These are phyloP conservation scores for Tremellales sp. DNA, from an alignment of 1,284 basidiomycete species.

Conservation along the genomic window DNA sequence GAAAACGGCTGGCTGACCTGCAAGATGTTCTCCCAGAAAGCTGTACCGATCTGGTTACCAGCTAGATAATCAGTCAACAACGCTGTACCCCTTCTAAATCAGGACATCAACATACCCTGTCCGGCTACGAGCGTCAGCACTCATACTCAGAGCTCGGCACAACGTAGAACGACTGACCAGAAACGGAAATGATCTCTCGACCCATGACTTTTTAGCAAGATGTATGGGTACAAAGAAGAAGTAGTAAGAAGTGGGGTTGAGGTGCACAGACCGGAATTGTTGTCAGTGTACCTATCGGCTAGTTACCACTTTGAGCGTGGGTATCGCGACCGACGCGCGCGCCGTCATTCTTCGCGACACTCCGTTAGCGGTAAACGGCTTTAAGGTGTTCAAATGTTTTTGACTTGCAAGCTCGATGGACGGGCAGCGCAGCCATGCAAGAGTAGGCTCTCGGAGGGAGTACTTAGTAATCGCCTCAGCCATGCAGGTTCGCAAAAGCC, in stretches of 20 bases:
- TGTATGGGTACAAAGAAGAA: background rate
- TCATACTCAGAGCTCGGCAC: background rate
- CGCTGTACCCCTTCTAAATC: background rate
- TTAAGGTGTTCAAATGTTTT: no score
- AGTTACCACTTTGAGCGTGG: background rate
- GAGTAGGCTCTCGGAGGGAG: no score
- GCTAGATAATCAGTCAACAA: constrained; percentile 14
- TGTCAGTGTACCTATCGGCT: background rate
- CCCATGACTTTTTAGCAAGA: constrained; percentile 22
- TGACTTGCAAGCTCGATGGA: no score
- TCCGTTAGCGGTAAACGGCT: no score
- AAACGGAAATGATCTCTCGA: constrained; percentile 40
- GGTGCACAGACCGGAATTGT: background rate
- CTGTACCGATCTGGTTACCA: constrained; percentile 44
- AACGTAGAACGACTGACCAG: constrained; percentile 21
- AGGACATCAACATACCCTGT: constrained; percentile 15
- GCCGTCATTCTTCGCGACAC: no score
- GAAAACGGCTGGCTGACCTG: constrained; percentile 20
- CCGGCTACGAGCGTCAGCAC: constrained; percentile 19
- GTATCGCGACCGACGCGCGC: background rate
- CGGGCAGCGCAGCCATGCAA: no score
- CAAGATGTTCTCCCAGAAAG: constrained; percentile 47
- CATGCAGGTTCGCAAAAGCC: no score
- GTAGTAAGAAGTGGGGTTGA: background rate
- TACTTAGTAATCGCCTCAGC: no score